Evolutionary conservation across 2,329 filamentous ascomycete genomes (phyloP).

Genomic region (Didymella pinodella): DNA sequence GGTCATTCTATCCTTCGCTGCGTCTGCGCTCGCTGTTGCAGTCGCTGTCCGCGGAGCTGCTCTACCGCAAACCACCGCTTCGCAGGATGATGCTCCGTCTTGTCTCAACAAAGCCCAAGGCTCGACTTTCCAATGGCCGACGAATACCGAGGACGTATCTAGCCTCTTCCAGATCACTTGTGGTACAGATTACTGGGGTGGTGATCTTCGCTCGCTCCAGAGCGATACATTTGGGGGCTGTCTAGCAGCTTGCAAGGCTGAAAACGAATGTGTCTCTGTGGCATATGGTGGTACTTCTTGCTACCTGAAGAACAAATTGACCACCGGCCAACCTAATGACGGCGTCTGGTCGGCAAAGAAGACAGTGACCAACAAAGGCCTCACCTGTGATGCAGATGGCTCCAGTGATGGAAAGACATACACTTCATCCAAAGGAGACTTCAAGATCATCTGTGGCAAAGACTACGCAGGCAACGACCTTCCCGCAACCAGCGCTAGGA

Average conservation of each 20-base stretch:
- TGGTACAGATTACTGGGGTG: conserved; percentile 7
- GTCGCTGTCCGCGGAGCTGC: conserved; percentile 1
- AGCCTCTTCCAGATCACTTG: not conserved
- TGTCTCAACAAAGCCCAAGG: conserved; percentile 3
- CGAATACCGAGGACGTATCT: not conserved
- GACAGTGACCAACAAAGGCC: not conserved
- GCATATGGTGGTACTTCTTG: conserved; percentile 3
- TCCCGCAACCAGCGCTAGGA: not conserved
- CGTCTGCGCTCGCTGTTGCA: not conserved
- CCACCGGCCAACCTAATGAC: not conserved
- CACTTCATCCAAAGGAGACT: conserved; percentile 4
- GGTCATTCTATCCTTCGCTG: not conserved
- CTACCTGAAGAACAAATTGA: conserved; percentile 6
- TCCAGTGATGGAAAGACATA: conserved; percentile 9
- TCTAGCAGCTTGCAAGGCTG: not conserved
- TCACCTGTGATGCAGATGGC: not conserved
- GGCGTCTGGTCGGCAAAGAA: conserved; percentile 8
- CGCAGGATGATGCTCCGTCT: not conserved
- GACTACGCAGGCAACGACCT: conserved; percentile 14
- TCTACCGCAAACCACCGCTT: not conserved
- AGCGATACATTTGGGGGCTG: conserved; percentile 1
- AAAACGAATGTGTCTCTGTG: not conserved
- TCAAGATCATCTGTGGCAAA: conserved; percentile 8
- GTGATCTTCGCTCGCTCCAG: conserved; percentile 3
- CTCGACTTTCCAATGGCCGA: conserved; percentile 1